phyloP scores from a whole-genome alignment of 2,329 filamentous ascomycete genomes.

The Fusarium ambrosium region DNA sequence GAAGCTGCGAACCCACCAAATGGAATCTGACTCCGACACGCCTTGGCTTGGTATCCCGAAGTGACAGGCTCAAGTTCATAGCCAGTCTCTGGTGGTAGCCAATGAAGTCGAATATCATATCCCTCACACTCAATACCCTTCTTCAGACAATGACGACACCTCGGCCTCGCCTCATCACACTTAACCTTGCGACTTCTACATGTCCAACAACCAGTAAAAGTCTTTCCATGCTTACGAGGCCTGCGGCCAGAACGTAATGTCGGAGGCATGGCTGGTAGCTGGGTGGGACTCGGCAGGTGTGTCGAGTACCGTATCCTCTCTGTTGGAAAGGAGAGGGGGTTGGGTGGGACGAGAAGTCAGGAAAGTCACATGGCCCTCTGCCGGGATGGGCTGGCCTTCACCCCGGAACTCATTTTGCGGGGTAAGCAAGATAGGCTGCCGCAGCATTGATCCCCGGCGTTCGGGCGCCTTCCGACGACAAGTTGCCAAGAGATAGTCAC shows the following conservation, averaged over 20 bases:
- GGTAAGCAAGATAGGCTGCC: background rate
- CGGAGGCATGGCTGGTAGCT: background rate
- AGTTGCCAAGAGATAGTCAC: background rate
- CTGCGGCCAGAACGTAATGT: background rate
- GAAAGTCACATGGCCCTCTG: background rate
- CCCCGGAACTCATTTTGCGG: background rate
- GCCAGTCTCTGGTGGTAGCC: background rate
- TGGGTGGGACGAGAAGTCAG: background rate
- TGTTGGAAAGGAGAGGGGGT: background rate
- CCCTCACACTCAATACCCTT: background rate
- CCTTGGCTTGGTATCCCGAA: background rate
- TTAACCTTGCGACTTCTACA: background rate
- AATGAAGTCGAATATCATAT: background rate
- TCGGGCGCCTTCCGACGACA: background rate
- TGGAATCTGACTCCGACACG: background rate
- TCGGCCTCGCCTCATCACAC: background rate
- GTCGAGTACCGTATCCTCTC: background rate
- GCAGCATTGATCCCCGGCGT: background rate
- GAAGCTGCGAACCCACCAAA: background rate
- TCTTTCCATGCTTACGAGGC: background rate
- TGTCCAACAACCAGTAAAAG: background rate
- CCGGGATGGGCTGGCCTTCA: background rate
- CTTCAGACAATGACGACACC: background rate
- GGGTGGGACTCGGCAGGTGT: background rate
- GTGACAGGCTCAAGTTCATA: background rate